phyloP scores from a whole-genome alignment of 2,329 filamentous ascomycete species.

The Cladosporium sp. region DNA sequence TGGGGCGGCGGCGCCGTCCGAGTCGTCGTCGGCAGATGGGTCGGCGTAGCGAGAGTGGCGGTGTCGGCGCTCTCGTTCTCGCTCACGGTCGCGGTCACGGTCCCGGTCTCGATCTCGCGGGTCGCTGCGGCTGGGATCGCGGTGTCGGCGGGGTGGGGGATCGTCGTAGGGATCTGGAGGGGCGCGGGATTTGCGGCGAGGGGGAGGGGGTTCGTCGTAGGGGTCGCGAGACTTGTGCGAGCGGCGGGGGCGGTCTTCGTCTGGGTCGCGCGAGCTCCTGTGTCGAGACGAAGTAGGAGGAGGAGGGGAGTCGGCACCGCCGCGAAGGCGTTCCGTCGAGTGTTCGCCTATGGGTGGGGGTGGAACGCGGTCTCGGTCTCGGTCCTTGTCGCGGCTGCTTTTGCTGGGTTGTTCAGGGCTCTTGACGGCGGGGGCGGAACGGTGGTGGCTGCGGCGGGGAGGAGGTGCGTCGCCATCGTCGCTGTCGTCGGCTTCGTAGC shows the following conservation, averaged over 20 bases:
- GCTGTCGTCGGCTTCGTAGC: conserved; percentile 10
- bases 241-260: conserved; percentile 9
- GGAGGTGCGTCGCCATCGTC: conserved; percentile 2
- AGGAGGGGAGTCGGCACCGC: conserved; percentile 5
- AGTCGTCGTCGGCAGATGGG: conserved; percentile 2
- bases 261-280: not conserved
- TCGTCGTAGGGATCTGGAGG: not conserved
- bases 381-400: not conserved
- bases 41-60: conserved; percentile 6
- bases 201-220: conserved; percentile 3
- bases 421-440: conserved; percentile 5
- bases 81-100: not conserved
- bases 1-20: conserved; percentile 1
- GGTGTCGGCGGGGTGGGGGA: not conserved
- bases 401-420: conserved; percentile 5
- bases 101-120: not conserved
- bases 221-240: conserved; percentile 3
- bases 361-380: not conserved
- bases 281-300: not conserved
- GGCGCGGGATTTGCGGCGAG: not conserved
- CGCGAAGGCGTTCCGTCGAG: not conserved
- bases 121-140: not conserved
- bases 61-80: conserved; percentile 11
- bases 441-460: conserved; percentile 6
- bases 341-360: conserved; percentile 9